Evolutionary conservation across 305 asterid species (phyloP).

Genomic region (Solanum hybrid): DNA sequence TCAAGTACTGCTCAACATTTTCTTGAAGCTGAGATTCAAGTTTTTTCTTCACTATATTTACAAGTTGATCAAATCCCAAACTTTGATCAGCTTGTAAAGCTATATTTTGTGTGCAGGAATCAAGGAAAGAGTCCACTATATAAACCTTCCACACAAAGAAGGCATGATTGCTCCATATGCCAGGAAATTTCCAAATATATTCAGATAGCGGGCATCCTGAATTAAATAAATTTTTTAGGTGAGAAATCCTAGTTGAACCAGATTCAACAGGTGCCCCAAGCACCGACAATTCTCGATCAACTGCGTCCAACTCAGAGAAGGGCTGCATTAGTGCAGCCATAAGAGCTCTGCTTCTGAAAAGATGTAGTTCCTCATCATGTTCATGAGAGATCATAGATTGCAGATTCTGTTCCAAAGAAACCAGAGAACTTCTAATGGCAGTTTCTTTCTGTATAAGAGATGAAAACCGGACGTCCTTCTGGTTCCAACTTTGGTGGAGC

Average conservation of each 20-base stretch:
- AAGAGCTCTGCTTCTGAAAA: conserved; percentile 64
- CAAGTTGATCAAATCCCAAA: conserved; percentile 84
- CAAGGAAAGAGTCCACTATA: conserved; percentile 79
- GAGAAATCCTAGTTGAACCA: conserved; percentile 47
- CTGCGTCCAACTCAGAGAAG: conserved; percentile 82
- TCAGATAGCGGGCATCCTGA: conserved; percentile 72
- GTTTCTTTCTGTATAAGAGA: conserved; percentile 74
- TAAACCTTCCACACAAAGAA: conserved; percentile 90
- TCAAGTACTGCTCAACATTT: conserved; percentile 70
- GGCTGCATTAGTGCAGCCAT: conserved; percentile 58
- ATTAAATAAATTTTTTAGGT: conserved; percentile 51
- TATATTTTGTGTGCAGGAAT: conserved; percentile 66
- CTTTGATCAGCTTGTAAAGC: conserved; percentile 68
- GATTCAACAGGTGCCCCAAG: conserved; percentile 35
- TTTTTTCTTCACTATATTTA: conserved; percentile 63
- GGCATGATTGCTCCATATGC: conserved; percentile 42
- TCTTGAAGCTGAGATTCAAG: conserved; percentile 60
- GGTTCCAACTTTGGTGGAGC: conserved; percentile 92
- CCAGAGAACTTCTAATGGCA: conserved; percentile 44
- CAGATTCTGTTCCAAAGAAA: conserved; percentile 49
- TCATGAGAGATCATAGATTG: conserved; percentile 55
- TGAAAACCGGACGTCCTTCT: conserved; percentile 63
- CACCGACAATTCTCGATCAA: conserved; percentile 57
- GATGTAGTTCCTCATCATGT: conserved; percentile 45
- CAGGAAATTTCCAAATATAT: conserved; percentile 75